Conservation (phyloP, 2,329 filamentous ascomycete species). For the Trichoderma sp. region DNA sequence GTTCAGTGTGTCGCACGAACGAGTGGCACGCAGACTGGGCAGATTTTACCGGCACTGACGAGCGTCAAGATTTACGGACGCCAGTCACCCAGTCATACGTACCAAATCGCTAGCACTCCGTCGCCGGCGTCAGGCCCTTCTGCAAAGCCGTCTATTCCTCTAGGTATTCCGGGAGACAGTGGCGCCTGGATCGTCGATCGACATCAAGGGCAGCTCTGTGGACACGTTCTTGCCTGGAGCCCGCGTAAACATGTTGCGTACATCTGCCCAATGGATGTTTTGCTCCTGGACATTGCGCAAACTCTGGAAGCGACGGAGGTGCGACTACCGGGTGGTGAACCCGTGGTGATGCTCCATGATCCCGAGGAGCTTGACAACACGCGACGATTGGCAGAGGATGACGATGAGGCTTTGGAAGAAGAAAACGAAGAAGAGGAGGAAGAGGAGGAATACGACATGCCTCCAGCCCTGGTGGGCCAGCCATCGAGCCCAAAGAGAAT, state of each 20-base stretch:
- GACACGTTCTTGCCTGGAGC: slow-evolving; percentile 88
- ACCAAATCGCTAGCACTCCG: slow-evolving; percentile 51
- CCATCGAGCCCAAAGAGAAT: slow-evolving; percentile 15
- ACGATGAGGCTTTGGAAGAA: slow-evolving; percentile 22
- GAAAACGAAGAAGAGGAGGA: slow-evolving; percentile 24
- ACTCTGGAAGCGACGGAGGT: slow-evolving; percentile 70
- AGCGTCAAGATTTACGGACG: slow-evolving; percentile 87
- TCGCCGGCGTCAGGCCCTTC: slow-evolving; percentile 16
- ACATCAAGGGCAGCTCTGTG: slow-evolving; percentile 73
- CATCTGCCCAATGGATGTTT: slow-evolving; percentile 91
- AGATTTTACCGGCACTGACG: slow-evolving; percentile 73
- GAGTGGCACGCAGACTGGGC: slow-evolving; percentile 75
- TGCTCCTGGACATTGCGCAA: slow-evolving; percentile 80
- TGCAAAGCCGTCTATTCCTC: slow-evolving; percentile 32
- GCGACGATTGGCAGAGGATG: slow-evolving; percentile 13
- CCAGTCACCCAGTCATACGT: slow-evolving; percentile 71
- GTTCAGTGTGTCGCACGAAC: slow-evolving; percentile 90
- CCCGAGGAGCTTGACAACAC: background rate
- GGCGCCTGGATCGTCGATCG: slow-evolving; percentile 91
- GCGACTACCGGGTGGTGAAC: slow-evolving; percentile 62
- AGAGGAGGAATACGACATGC: slow-evolving; percentile 20
- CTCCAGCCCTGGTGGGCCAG: background rate
- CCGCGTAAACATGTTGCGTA: slow-evolving; percentile 78
- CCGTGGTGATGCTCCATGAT: slow-evolving; percentile 35
- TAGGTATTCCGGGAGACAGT: slow-evolving; percentile 80